Percentiles rank a stretch among this genome's conserved stretches.
Conservation (phyloP, 2,329 filamentous ascomycete species). For the Pseudogymnoascus sp. region DNA sequence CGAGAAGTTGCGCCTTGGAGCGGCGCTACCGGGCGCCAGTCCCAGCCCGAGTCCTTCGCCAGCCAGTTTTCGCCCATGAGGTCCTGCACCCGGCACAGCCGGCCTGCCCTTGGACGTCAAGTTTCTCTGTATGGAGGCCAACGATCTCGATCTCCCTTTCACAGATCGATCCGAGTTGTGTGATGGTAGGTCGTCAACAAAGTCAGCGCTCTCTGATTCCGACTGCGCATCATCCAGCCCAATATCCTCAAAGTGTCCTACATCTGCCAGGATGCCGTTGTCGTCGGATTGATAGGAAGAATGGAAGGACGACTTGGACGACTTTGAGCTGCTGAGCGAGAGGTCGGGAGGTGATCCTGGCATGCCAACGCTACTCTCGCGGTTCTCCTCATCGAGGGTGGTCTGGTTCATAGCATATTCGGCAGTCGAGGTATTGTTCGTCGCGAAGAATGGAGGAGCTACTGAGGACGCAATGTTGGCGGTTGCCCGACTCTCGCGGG, state of each 20-base stretch:
- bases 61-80: slow-evolving; percentile 21
- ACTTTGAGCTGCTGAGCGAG: slow-evolving; percentile 63
- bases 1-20: too few relatives aligned
- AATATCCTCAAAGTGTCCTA: slow-evolving; percentile 88
- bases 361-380: slow-evolving; percentile 22
- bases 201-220: slow-evolving; percentile 25
- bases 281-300: slow-evolving; percentile 70
- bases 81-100: slow-evolving; percentile 21
- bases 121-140: slow-evolving; percentile 22
- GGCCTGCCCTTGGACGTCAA: slow-evolving; percentile 23
- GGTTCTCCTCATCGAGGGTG: slow-evolving; percentile 24
- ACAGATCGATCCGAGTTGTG: background rate
- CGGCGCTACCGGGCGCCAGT: slow-evolving; percentile 19
- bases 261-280: slow-evolving; percentile 61
- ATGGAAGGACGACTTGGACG: slow-evolving; percentile 81
- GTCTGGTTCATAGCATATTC: slow-evolving; percentile 9
- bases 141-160: background rate
- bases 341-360: slow-evolving; percentile 71
- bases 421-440: background rate
- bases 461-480: slow-evolving; percentile 7
- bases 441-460: slow-evolving; percentile 1
- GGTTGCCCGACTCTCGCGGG: slow-evolving; percentile 6
- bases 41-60: slow-evolving; percentile 23
- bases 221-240: slow-evolving; percentile 59
- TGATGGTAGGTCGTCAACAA: slow-evolving; percentile 13